A percentile compares a stretch with the other conserved stretches of the same genome.
Evolutionary conservation across 805 yeast species (phyloP).

Genomic region (Barnettozyma botsteinii): DNA sequence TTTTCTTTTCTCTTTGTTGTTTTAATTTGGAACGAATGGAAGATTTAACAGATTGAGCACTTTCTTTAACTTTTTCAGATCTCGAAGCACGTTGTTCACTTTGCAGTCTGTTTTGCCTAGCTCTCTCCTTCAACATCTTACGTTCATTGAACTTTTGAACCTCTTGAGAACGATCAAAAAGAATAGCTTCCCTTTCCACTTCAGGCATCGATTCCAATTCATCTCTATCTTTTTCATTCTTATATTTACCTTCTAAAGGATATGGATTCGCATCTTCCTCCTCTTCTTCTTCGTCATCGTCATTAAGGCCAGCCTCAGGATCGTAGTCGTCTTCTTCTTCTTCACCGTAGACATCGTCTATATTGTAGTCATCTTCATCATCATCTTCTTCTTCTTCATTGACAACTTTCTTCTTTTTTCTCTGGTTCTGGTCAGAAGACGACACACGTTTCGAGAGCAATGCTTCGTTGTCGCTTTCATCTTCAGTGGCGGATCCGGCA

Average conservation of each 20-base stretch:
- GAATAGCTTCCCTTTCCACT: slow-evolving; percentile 82
- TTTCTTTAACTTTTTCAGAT: slow-evolving; percentile 24
- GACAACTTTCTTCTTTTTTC: slow-evolving; percentile 24
- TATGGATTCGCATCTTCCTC: slow-evolving; percentile 62
- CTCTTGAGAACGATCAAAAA: slow-evolving; percentile 90
- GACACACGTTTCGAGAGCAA: slow-evolving; percentile 26
- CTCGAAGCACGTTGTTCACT: slow-evolving; percentile 31
- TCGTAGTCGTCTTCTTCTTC: slow-evolving; percentile 39
- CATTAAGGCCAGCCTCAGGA: slow-evolving; percentile 32
- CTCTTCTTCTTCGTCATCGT: slow-evolving; percentile 32
- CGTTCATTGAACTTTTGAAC: slow-evolving; percentile 85
- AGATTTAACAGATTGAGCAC: slow-evolving; percentile 32
- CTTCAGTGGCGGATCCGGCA: slow-evolving; percentile 35
- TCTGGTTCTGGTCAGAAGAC: slow-evolving; percentile 16
- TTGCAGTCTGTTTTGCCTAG: slow-evolving; percentile 45
- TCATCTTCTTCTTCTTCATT: slow-evolving; percentile 34
- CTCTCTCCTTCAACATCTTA: slow-evolving; percentile 76
- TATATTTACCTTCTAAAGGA: slow-evolving; percentile 89
- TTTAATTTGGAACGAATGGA: slow-evolving; percentile 67
- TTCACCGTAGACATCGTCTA: slow-evolving; percentile 32
- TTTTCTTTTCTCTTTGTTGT: slow-evolving; percentile 65
- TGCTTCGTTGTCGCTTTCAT: slow-evolving; percentile 31
- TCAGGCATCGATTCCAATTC: slow-evolving; percentile 71
- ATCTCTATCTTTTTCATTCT: slow-evolving; percentile 71
- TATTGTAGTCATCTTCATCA: slow-evolving; percentile 29